Base-by-base conservation (phyloP, 2,329 filamentous ascomycete species). In the Trichoderma polysporum region DNA sequence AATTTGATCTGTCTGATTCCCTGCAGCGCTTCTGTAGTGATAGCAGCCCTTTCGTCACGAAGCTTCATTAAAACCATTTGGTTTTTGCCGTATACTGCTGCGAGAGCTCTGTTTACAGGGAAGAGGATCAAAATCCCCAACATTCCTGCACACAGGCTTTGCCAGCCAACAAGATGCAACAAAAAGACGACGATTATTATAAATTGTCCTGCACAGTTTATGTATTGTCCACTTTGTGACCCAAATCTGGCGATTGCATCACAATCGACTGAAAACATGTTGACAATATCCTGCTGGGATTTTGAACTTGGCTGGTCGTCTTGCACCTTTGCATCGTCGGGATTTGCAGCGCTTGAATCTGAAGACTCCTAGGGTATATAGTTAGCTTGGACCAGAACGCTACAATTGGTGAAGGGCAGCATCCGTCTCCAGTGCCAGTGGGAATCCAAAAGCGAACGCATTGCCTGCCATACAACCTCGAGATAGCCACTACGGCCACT, bases 1-100 rank as follows among this genome's bases (percentile, higher is more conserved):
- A 69, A 64, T 10, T 69, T 68, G 7, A 69, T 69, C 8, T 69
- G 68, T 15, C 68, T 41, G 37, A 69, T 69, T 27, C 60, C 66
- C 1, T 57, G 45, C 0, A 69, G 53, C 1, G 68, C 68, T 1
- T 33, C 45, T 1, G 56, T 22, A 9, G 63, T 56, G 2, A 53
- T 49, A 4, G 59, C 37, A 6, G 54, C 37, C 49, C 66, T 56
- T 7, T 62, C 37, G 10, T 68, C 61, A n/a, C 54, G 66, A 10
- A 66, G 56, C 22, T 53, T 59, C 37, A 53, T 66, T 9, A 39
- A 12, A 13, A 35, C 31, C 15, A n/a, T 58, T 27, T 45, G 64
- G 22, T 45, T 54, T 27, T 17, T 31, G 12, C 62, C 62, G 27
- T 65, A 65, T 39, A 45, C 25, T 13, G 53, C 52, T 4, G 62